phyloP scores from a whole-genome alignment of 257 asterid genomes.

The Solanum pennellii region DNA sequence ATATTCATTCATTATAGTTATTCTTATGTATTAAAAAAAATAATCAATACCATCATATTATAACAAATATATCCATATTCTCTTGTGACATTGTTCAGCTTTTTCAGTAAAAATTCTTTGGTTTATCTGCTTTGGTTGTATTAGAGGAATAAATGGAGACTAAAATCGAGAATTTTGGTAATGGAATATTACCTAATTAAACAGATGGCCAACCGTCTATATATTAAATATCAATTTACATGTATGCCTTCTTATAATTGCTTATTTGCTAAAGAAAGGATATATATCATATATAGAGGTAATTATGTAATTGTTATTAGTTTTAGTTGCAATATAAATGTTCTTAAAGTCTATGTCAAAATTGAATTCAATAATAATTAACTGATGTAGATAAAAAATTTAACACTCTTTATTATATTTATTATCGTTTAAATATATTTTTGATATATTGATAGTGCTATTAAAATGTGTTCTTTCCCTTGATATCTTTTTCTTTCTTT shows the following conservation, averaged over 20 bases:
- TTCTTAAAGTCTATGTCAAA: too few relatives aligned
- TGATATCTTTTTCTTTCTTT: neutral
- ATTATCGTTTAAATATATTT: too few relatives aligned
- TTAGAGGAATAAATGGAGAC: neutral
- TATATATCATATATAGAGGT: too few relatives aligned
- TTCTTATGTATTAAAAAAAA: neutral
- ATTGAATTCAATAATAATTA: too few relatives aligned
- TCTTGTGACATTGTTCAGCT: neutral
- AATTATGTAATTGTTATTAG: too few relatives aligned
- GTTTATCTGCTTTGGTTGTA: neutral
- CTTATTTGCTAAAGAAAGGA: neutral
- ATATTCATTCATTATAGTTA: neutral
- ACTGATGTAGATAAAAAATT: fast-evolving
- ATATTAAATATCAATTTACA: neutral
- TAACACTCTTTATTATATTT: too few relatives aligned
- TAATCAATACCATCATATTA: neutral
- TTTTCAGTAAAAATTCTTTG: neutral
- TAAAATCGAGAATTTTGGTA: neutral
- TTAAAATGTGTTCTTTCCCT: neutral
- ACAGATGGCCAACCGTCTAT: neutral
- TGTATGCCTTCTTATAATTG: neutral
- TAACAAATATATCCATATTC: neutral
- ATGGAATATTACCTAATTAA: neutral
- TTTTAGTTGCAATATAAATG: too few relatives aligned
- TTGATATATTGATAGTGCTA: neutral